A percentile compares a stretch with the other conserved stretches of the same genome.
Evolutionary conservation across 1,139 yeast genomes (phyloP).

Genomic region (Kodamaea arcana): DNA sequence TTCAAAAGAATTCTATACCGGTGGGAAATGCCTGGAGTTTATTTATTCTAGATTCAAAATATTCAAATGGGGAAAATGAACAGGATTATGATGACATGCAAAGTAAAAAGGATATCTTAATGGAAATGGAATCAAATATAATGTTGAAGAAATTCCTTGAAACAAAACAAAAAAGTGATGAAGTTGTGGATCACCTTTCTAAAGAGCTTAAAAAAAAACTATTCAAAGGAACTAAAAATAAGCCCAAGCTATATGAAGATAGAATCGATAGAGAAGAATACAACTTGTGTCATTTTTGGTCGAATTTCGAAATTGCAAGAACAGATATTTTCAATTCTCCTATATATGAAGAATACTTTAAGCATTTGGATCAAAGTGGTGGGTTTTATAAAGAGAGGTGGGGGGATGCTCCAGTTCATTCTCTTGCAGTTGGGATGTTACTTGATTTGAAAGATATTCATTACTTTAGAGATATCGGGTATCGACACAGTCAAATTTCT

Average conservation of each 20-base stretch:
- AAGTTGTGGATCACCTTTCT: constrained; percentile 12
- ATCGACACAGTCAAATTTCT: constrained; percentile 68
- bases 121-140: constrained; percentile 26
- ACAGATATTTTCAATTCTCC: constrained; percentile 67
- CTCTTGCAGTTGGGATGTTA: constrained; percentile 75
- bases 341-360: constrained; percentile 60
- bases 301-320: constrained; percentile 86
- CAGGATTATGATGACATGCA: constrained; percentile 19
- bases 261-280: constrained; percentile 63
- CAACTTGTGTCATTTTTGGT: constrained; percentile 88
- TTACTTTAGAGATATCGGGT: constrained; percentile 88
- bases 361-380: constrained; percentile 61
- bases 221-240: constrained; percentile 21
- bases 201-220: constrained; percentile 15
- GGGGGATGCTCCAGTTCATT: constrained; percentile 96
- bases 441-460: constrained; percentile 67
- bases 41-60: constrained; percentile 36
- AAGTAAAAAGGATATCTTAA: constrained; percentile 18
- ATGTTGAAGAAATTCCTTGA: constrained; percentile 23
- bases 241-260: constrained; percentile 44
- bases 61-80: constrained; percentile 20
- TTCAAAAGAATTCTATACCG: constrained; percentile 39
- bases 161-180: constrained; percentile 12
- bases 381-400: constrained; percentile 87
- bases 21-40: constrained; percentile 59